Evolutionary conservation across 2,329 filamentous ascomycete genomes (phyloP), one percentile per base, ranked within the genome.

Genomic region (Diaporthe sp.): DNA sequence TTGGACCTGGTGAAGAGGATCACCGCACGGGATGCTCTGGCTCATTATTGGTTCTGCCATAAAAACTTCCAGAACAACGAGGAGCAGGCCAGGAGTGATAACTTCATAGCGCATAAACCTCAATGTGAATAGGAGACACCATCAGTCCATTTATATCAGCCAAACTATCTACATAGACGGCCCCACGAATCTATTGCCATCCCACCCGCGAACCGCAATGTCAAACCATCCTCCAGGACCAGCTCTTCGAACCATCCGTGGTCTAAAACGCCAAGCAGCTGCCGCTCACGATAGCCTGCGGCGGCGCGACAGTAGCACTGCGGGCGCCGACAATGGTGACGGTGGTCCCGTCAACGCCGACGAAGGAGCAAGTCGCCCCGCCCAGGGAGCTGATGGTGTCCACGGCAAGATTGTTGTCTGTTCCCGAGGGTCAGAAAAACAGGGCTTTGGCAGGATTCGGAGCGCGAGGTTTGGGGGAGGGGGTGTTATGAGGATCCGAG

Each of bases 1-100:
- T 22, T 77, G 47, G 72, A 76, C 63, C 75, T 76, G 25, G 25
- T n/a, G 27, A 22, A 73, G 32, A 42, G 76, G 77, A 63, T 76
- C n/a, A 73, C 53, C 2, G 74, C 77, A 9, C 22, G 61, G 19
- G 72, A 77, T 32, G 74, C 74, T 22, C 56, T 75, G n/a, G 53
- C 51, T n/a, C 72, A 78, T 39, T 58, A 37, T 19, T 75, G 70
- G 72, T 69, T 10, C 35, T 6, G 35, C 74, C 19, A 51, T 22
- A 9, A 30, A 37, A 30, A 27, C 10, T n/a, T 44, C 15, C 22
- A 50, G 22, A 4, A n/a, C 3, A 10, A 44, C 7, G 3, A n/a
- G 3, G 25, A 4, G 6, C 22, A 58, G 2, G 19, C 3, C 19
- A 58, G 30, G 17, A 35, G 35, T 58, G 19, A 58, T 1, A 8